phyloP scores from a whole-genome alignment of 2,329 filamentous ascomycete genomes.

The Colletotrichum eremochloae region DNA sequence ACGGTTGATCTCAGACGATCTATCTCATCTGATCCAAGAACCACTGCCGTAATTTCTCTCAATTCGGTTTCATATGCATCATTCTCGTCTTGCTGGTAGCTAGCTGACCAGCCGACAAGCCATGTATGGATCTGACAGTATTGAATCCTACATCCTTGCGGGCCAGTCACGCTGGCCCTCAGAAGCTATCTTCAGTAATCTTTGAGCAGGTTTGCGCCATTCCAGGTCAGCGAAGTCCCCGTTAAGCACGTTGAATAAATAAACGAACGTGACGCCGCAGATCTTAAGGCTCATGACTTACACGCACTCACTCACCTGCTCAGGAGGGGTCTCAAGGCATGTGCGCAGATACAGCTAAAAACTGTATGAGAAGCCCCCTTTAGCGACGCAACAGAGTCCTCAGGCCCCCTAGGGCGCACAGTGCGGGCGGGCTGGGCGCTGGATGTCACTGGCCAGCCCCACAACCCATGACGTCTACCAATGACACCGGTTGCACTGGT shows the following conservation, averaged over 20 bases:
- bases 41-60: neutral
- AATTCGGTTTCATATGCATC: neutral
- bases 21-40: neutral
- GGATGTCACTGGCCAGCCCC: slow-evolving; percentile 7
- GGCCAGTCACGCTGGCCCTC: neutral
- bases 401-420: neutral
- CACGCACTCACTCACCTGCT: neutral
- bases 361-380: neutral
- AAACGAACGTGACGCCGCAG: neutral
- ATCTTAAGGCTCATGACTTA: neutral
- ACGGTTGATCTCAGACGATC: slow-evolving; percentile 6
- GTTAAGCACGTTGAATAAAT: neutral
- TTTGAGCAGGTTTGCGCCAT: too few relatives aligned
- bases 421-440: neutral
- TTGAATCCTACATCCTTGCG: neutral
- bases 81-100: neutral
- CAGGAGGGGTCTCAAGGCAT: neutral
- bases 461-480: slow-evolving; percentile 32
- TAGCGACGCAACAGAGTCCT: neutral
- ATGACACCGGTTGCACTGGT: slow-evolving; percentile 12
- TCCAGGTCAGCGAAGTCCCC: fast-evolving
- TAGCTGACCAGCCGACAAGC: neutral
- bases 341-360: neutral
- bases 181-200: neutral
- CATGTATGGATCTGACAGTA: neutral